phyloP scores from a whole-genome alignment of 2,329 filamentous ascomycete genomes.

The Fusarium robinianum region DNA sequence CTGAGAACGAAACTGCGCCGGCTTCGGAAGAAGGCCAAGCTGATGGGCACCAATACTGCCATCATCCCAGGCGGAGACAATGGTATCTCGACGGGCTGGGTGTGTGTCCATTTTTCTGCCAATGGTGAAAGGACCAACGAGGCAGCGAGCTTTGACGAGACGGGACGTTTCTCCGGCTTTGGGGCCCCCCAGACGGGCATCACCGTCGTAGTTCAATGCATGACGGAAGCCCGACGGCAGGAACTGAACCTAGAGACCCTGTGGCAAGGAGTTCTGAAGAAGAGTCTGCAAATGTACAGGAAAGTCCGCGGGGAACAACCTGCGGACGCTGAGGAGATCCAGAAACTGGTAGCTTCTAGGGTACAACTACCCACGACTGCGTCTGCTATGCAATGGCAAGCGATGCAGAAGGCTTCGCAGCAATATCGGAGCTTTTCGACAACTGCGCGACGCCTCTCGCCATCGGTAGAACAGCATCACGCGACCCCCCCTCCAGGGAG shows the following conservation, averaged over 20 bases:
- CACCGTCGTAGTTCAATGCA: constrained; percentile 61
- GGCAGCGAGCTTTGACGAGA: constrained; percentile 49
- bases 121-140: constrained; percentile 61
- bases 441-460: constrained; percentile 31
- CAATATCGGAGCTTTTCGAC: constrained; percentile 45
- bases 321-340: constrained; percentile 34
- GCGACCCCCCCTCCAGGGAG: background rate
- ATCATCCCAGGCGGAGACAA: constrained; percentile 71
- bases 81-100: constrained; percentile 91
- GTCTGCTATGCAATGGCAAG: constrained; percentile 43
- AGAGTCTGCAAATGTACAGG: constrained; percentile 40
- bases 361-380: constrained; percentile 40
- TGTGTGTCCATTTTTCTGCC: constrained; percentile 86
- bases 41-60: constrained; percentile 75
- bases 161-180: constrained; percentile 75
- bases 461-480: constrained; percentile 1
- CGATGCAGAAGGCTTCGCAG: constrained; percentile 41
- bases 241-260: constrained; percentile 59
- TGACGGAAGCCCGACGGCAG: constrained; percentile 57
- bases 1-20: constrained; percentile 84
- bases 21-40: constrained; percentile 78
- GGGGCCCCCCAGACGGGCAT: constrained; percentile 57
- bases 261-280: constrained; percentile 51
- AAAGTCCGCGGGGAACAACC: constrained; percentile 38
- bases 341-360: constrained; percentile 38